Evolutionary conservation across 345 rosid genomes (phyloP).

Genomic region (Acer negundo): DNA sequence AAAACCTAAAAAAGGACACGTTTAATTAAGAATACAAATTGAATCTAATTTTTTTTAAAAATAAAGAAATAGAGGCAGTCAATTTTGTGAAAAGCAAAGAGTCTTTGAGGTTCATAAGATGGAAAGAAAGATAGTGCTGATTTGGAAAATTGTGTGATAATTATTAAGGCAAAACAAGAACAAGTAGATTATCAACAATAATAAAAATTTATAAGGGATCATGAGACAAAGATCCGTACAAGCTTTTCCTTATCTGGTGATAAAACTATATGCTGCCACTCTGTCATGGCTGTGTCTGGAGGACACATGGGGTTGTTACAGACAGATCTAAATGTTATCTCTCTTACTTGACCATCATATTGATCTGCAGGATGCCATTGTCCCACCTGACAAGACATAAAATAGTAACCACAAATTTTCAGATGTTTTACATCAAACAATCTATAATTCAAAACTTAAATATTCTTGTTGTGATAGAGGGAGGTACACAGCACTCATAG

Average conservation of each 20-base stretch:
- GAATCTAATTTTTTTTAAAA: neutral
- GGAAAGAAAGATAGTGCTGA: neutral
- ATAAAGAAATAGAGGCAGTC: conserved; percentile 2
- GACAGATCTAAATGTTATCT: conserved; percentile 74
- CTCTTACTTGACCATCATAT: conserved; percentile 97
- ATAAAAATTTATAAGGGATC: neutral
- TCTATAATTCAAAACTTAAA: neutral
- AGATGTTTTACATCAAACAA: neutral
- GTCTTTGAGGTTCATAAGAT: neutral
- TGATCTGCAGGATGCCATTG: conserved; percentile 92
- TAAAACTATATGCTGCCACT: conserved; percentile 83
- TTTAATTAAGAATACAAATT: conserved; percentile 1
- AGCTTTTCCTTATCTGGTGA: conserved; percentile 77
- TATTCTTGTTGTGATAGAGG: neutral
- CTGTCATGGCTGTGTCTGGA: conserved; percentile 96
- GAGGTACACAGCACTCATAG: neutral
- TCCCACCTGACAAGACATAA: conserved; percentile 66
- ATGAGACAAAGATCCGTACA: conserved; percentile 38
- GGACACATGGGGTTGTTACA: conserved; percentile 99
- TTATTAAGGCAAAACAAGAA: neutral
- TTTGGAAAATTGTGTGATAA: neutral
- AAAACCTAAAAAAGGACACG: conserved; percentile 56
- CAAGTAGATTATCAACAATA: neutral
- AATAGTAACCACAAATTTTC: conserved; percentile 16
- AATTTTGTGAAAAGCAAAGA: neutral